phyloP scores from a whole-genome alignment of 768 basidiomycete genomes.

The Clavulina sp. region DNA sequence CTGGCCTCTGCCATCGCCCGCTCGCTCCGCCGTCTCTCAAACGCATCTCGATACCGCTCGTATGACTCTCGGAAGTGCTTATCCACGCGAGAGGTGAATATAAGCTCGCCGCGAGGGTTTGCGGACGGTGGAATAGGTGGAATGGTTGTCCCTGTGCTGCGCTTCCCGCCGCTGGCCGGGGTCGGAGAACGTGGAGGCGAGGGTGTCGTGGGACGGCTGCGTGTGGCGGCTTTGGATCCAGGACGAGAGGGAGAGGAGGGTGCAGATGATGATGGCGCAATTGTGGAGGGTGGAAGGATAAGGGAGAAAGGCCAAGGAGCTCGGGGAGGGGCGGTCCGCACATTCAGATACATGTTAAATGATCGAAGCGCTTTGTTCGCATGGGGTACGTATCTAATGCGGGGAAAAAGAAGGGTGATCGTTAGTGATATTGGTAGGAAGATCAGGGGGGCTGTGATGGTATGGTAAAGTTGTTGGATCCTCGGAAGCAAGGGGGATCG shows the following conservation, averaged over 20 bases:
- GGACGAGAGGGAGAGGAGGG: conserved; percentile 26
- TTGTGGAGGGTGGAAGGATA: not conserved
- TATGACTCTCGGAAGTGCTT: conserved; percentile 73
- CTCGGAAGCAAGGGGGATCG: no score
- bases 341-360: conserved; percentile 95
- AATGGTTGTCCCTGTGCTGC: conserved; percentile 24
- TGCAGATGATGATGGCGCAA: not conserved
- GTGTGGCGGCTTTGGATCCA: no score
- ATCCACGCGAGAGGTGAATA: conserved; percentile 82
- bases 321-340: conserved; percentile 52
- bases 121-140: conserved; percentile 73
- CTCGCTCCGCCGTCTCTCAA: conserved; percentile 63
- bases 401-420: conserved; percentile 4
- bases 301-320: conserved; percentile 25
- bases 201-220: conserved; percentile 24
- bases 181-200: conserved; percentile 1
- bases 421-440: conserved; percentile 5
- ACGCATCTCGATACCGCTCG: conserved; percentile 75
- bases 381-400: conserved; percentile 78
- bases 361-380: conserved; percentile 81
- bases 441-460: conserved; percentile 1
- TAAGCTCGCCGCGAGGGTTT: conserved; percentile 91
- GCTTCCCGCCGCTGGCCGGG: not conserved
- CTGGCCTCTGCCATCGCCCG: conserved; percentile 24
- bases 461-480: conserved; percentile 2